Conservation (phyloP, 1,139 yeast genomes). For the Candida neerlandica region DNA sequence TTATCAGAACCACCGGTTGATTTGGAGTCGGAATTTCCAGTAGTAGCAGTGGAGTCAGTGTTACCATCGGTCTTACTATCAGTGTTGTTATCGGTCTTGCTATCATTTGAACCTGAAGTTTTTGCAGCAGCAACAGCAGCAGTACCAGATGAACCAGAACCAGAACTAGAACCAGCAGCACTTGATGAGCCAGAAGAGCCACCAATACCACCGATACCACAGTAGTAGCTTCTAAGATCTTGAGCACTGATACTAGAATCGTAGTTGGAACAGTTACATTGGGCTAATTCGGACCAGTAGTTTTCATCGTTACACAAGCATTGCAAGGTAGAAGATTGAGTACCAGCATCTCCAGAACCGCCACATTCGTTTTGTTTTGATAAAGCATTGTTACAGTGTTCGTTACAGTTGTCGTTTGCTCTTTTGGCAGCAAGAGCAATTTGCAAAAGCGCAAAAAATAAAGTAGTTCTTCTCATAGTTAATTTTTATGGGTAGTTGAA, state of each 20-base stretch:
- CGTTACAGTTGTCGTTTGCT: constrained; percentile 5
- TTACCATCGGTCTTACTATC: neutral
- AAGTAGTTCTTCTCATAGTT: constrained; percentile 3
- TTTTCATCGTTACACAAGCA: constrained; percentile 6
- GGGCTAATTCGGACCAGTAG: constrained; percentile 6
- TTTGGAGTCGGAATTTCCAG: constrained; percentile 9
- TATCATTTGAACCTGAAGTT: neutral
- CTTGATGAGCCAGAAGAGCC: constrained; percentile 3
- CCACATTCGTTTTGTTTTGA: constrained; percentile 4
- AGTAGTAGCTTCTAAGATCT: constrained; percentile 3
- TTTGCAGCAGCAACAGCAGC: constrained; percentile 3
- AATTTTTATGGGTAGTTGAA: neutral
- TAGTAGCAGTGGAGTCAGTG: neutral
- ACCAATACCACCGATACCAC: constrained; percentile 1
- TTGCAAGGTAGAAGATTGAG: constrained; percentile 3
- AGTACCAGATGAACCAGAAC: neutral
- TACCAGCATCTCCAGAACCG: constrained; percentile 3
- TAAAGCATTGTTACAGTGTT: constrained; percentile 1
- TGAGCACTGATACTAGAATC: constrained; percentile 1
- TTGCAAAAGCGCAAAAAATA: constrained; percentile 7
- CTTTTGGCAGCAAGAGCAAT: constrained; percentile 7
- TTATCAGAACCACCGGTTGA: neutral
- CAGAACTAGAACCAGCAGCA: neutral
- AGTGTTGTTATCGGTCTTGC: neutral
- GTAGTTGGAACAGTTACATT: constrained; percentile 6